Base-by-base conservation (phyloP, 768 basidiomycete species). In the Suillus tomentosus region DNA sequence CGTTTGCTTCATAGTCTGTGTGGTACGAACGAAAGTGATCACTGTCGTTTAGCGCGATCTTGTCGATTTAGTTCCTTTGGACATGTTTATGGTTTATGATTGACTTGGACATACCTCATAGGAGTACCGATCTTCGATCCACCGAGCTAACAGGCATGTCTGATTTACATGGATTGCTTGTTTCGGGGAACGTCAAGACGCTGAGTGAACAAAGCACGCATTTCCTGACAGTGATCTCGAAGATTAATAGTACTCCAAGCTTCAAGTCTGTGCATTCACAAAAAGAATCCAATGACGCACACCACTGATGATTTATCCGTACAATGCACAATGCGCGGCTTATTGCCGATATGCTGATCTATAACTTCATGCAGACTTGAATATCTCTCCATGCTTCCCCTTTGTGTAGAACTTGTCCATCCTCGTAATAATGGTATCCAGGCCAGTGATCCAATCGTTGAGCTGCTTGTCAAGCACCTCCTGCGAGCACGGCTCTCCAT, bases 381-480 rank as follows among this genome's bases (percentile, higher is more conserved):
- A 69, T 24, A 73, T 62, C 70, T 87, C 79, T 19, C 79, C 84
- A 66, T 90, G 82, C 17, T 79, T 80, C 47, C 85, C 87, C 66
- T 84, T 79, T 65, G 78, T 79, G 66, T 91, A 79, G 67, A 89
- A 89, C 1, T 60, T 67, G 63, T 78, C 79, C 72, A 90, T 77
- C 58, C 82, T 81, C 50, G 65, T 66, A 3, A 89, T 82, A 37
- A 87, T 81, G 24, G 51, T 75, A 56, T 87, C 83, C 14, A 92
- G 79, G 0, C 83, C 88, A 0, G 62, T 75, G 0, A 92, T 79
- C 91, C 91, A 92, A 61, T 79, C 81, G 34, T 74, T 70, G 19
- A 92, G 77, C 65, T 85, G 87, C 0, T 64, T 70, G 62, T 84
- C 81, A 39, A 92, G 80, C 62, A 83, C 82, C 62, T 86, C 84